phyloP scores from a whole-genome alignment of 139 green algal genomes.

The Zygnema cylindricum region DNA sequence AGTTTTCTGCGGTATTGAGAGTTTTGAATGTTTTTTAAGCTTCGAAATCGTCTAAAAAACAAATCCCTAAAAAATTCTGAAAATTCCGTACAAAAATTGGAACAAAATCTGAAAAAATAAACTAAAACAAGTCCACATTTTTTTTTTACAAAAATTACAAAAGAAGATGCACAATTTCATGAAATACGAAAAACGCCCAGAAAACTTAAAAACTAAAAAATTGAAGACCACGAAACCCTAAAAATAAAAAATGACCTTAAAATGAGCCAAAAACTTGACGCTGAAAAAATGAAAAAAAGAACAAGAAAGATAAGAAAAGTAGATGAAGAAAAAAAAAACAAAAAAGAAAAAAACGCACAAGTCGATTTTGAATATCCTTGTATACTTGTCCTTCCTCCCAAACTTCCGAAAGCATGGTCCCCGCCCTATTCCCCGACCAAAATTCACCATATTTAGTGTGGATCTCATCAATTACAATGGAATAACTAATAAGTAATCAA shows the following conservation, averaged over 20 bases:
- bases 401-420: conserved; percentile 51
- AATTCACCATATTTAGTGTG: conserved; percentile 6
- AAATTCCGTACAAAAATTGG: conserved; percentile 3
- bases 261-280: not conserved
- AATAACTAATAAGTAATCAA: conserved; percentile 7
- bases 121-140: no score
- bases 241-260: not conserved
- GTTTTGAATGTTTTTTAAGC: no score
- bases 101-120: conserved; percentile 8
- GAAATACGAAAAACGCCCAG: no score
- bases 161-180: no score
- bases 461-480: not conserved
- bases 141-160: no score
- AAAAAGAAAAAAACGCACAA: conserved; percentile 7
- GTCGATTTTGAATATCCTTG: conserved; percentile 46
- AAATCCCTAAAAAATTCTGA: no score
- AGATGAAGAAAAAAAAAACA: not conserved
- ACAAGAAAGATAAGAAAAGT: no score
- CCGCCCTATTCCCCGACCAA: conserved; percentile 15
- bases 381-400: conserved; percentile 55
- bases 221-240: no score
- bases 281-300: not conserved
- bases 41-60: no score
- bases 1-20: no score
- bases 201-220: no score